These are phyloP conservation scores for Emergomyces pasteurianus DNA, from an alignment of 2,329 filamentous ascomycete genomes.

Conservation along the genomic window DNA sequence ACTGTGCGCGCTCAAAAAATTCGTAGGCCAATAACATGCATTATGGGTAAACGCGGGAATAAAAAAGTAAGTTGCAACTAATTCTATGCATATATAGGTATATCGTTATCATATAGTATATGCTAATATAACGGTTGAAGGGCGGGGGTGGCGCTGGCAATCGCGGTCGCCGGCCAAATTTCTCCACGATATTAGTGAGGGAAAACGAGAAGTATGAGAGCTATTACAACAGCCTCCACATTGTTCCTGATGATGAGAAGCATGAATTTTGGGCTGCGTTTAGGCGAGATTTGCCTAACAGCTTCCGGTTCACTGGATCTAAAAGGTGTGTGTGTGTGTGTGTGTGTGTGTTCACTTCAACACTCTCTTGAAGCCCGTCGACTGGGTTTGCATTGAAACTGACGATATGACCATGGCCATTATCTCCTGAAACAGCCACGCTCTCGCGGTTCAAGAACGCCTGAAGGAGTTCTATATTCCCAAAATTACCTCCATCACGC, in stretches of 20 bases:
- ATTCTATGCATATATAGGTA: neutral
- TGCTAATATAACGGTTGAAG: conserved; percentile 16
- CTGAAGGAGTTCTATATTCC: conserved; percentile 84
- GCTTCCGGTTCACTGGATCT: conserved; percentile 92
- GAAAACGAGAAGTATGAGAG: conserved; percentile 73
- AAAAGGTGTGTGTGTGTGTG: no score
- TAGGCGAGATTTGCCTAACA: conserved; percentile 80
- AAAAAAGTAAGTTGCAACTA: conserved; percentile 16
- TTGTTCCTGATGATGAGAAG: conserved; percentile 66
- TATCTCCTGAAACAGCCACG: conserved; percentile 48
- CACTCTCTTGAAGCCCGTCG: no score
- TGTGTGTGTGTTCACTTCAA: no score
- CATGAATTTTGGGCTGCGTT: conserved; percentile 74
- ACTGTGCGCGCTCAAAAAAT: neutral
- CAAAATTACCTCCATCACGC: conserved; percentile 71
- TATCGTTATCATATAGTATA: neutral
- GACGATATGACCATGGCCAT: conserved; percentile 1
- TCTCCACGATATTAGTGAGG: conserved; percentile 56
- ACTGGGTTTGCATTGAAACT: neutral
- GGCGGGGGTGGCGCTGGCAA: conserved; percentile 36
- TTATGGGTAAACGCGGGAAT: conserved; percentile 21
- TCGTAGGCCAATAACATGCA: conserved; percentile 2
- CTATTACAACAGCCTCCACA: conserved; percentile 70
- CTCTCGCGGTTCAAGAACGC: conserved; percentile 79
- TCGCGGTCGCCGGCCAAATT: conserved; percentile 28